Base-by-base conservation (phyloP, 768 basidiomycete genomes). In the Dioszegia crocea region DNA sequence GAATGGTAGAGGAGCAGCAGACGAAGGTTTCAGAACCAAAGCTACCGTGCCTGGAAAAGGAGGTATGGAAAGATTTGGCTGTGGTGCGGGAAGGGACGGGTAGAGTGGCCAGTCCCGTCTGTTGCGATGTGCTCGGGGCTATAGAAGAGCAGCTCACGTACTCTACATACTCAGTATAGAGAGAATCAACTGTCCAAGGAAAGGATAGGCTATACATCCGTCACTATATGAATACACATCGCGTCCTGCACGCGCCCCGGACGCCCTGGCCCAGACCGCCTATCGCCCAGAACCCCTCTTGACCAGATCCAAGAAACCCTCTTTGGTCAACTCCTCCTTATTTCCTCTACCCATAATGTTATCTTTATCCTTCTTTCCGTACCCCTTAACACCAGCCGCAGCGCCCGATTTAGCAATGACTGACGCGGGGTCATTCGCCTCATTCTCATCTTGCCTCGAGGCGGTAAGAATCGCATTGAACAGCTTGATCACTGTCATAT, bases 381-480 rank as follows among this genome's bases (percentile, higher is more conserved):
- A 44, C 27, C 61, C 62, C 43, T 71, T 73, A 11, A 73, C 56
- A 16, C 65, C 67, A 8, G 69, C 66, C 30, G 63, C 60, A 12
- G 62, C 75, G 16, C 65, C 59, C 14, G 62, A 48, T 17, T 53
- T 60, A 19, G 54, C 54, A 26, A 39, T 41, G 19, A 44, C 27
- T 11, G 54, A 29, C 2, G 23, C 41, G 16, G 36, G 24, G 36
- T 38, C 51, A 17, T 23, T 31, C 3, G 56, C 33, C 12, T 10
- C 36, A n/a, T 60, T 64, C 56, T 73, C 75, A 29, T 68, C 56
- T 30, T 65, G 64, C 24, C 65, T 63, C 8, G 77, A 71, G 2
- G 74, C 71, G 23, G 66, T 65, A 16, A 77, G 62, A 55, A 78
- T 78, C 19, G 77, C 76, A 64, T 78, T 78, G 70, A 78, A 78